phyloP scores from a whole-genome alignment of 805 yeast species.

The Nakazawaea laoshanensis region DNA sequence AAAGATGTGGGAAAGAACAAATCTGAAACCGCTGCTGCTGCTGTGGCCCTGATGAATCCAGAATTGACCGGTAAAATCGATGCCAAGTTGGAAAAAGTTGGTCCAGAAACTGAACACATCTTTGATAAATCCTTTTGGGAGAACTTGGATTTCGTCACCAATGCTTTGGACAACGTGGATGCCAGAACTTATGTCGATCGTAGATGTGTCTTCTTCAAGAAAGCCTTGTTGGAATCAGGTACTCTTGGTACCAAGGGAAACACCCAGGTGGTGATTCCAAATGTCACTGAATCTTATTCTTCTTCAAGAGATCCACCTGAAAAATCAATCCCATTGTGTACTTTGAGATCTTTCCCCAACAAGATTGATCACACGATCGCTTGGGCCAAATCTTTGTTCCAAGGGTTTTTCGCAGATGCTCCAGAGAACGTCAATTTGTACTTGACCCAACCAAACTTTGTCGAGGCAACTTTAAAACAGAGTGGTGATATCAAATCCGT shows the following conservation, averaged over 20 bases:
- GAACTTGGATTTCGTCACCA: conserved; percentile 79
- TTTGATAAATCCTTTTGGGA: conserved; percentile 86
- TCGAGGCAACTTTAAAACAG: conserved; percentile 85
- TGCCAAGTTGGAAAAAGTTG: conserved; percentile 79
- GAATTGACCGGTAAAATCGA: conserved; percentile 71
- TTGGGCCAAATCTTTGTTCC: conserved; percentile 95
- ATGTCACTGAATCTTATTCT: conserved; percentile 90
- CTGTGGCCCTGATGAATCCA: conserved; percentile 82
- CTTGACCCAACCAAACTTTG: conserved; percentile 85
- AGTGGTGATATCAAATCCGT: conserved; percentile 87
- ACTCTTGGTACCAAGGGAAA: conserved; percentile 98
- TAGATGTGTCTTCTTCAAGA: conserved; percentile 87
- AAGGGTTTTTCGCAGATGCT: conserved; percentile 83
- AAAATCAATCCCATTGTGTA: conserved; percentile 93
- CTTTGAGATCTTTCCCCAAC: conserved; percentile 94
- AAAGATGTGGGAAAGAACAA: conserved; percentile 89
- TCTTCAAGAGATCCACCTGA: conserved; percentile 98
- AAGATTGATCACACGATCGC: conserved; percentile 98
- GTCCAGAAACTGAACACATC: conserved; percentile 82
- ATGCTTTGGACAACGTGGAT: conserved; percentile 95
- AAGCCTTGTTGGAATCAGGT: conserved; percentile 91
- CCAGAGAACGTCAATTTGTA: conserved; percentile 91
- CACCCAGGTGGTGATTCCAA: conserved; percentile 92
- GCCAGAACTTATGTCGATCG: conserved; percentile 97
- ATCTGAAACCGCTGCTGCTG: conserved; percentile 83